Conservation (phyloP, 208 protist genomes). For the Trypanosoma mega region DNA sequence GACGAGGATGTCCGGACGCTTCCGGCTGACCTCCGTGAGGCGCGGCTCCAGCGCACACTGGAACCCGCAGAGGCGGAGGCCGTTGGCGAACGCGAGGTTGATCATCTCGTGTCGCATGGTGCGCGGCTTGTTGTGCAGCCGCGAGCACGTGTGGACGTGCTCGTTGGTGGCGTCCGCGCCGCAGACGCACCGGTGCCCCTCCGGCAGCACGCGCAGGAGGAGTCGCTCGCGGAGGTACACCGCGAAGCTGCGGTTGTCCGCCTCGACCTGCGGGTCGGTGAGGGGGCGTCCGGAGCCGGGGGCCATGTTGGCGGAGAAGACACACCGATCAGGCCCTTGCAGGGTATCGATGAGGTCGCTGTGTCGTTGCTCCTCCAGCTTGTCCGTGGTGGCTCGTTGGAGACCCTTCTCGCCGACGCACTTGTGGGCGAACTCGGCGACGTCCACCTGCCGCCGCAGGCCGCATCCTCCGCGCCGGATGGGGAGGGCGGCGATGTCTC, state of each 20-base stretch:
- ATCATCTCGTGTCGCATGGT: slow-evolving; percentile 30
- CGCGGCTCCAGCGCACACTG: slow-evolving; percentile 12
- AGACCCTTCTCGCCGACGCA: slow-evolving; percentile 25
- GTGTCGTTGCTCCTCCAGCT: slow-evolving; percentile 3
- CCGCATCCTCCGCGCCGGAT: slow-evolving; percentile 27
- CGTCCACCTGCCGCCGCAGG: slow-evolving; percentile 18
- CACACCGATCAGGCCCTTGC: slow-evolving; percentile 21
- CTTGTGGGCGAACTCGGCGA: slow-evolving; percentile 23
- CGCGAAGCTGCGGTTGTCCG: slow-evolving; percentile 20
- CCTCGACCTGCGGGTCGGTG: slow-evolving; percentile 23
- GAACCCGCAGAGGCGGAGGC: slow-evolving; percentile 22
- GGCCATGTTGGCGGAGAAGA: slow-evolving; percentile 26
- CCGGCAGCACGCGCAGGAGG: slow-evolving; percentile 18
- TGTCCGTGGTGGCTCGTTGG: slow-evolving; percentile 17
- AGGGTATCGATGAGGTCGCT: slow-evolving; percentile 18
- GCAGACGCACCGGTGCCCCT: slow-evolving; percentile 16
- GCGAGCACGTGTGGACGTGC: slow-evolving; percentile 34
- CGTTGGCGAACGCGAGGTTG: slow-evolving; percentile 15
- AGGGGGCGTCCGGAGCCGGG: slow-evolving; percentile 27
- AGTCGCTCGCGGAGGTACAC: slow-evolving; percentile 23
- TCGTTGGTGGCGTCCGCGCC: slow-evolving; percentile 25
- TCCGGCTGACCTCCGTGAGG: slow-evolving; percentile 7
- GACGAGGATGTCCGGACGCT: slow-evolving; percentile 27
- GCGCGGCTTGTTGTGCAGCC: slow-evolving; percentile 7
- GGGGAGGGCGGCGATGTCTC: slow-evolving; percentile 20